These are phyloP conservation scores for Taphrina wiesneri DNA, from an alignment of 1,139 yeast genomes.

Conservation along the genomic window DNA sequence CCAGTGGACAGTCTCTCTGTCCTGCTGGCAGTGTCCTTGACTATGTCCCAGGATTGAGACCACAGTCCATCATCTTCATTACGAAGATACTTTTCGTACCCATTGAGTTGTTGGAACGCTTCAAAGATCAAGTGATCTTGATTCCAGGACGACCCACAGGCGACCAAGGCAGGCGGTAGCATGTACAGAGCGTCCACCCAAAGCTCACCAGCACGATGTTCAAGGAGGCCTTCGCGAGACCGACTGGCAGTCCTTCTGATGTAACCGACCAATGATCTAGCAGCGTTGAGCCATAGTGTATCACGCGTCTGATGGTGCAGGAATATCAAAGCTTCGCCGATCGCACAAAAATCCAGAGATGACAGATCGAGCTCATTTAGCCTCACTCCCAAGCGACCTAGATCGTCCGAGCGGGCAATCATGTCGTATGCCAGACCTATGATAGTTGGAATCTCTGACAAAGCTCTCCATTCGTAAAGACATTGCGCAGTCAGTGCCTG, in stretches of 20 bases:
- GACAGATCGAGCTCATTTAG: slow-evolving; percentile 28
- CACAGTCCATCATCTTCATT: slow-evolving; percentile 18
- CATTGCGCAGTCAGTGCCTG: slow-evolving; percentile 33
- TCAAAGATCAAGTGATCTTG: slow-evolving; percentile 30
- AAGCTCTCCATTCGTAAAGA: slow-evolving; percentile 28
- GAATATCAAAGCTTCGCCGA: slow-evolving; percentile 25
- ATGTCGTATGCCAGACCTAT: slow-evolving; percentile 28
- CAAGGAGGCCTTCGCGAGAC: slow-evolving; percentile 24
- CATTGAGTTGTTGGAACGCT: slow-evolving; percentile 29
- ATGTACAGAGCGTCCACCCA: slow-evolving; percentile 32
- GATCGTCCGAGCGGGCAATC: slow-evolving; percentile 32
- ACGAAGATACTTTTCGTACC: slow-evolving; percentile 27
- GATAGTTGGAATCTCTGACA: slow-evolving; percentile 12
- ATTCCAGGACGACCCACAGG: slow-evolving; percentile 27
- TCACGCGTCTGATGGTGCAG: slow-evolving; percentile 31
- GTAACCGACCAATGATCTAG: slow-evolving; percentile 29
- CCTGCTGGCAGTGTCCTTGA: slow-evolving; percentile 6
- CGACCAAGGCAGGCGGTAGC: slow-evolving; percentile 32
- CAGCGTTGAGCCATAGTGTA: slow-evolving; percentile 23
- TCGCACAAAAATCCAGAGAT: slow-evolving; percentile 29
- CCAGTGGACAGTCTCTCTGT: slow-evolving; percentile 23
- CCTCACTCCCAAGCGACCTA: slow-evolving; percentile 23
- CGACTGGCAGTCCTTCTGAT: slow-evolving; percentile 24
- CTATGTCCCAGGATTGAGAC: slow-evolving; percentile 32
- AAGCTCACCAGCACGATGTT: slow-evolving; percentile 24